phyloP scores from a whole-genome alignment of 202 grass and related monocot genomes.

The Saccharum hybrid region DNA sequence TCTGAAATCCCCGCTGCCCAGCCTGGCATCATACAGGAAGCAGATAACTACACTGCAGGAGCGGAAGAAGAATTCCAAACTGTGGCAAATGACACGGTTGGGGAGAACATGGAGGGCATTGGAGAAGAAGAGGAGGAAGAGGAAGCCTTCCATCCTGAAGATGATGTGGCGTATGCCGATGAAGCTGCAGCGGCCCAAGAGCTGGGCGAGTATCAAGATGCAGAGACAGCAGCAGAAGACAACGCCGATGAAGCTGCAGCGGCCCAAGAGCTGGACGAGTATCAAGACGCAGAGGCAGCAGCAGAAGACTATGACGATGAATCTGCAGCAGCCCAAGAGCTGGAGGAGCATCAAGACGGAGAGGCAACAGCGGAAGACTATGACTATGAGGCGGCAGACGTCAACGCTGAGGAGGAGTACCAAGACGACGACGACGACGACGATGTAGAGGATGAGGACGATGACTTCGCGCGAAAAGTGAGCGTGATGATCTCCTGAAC shows the following conservation, averaged over 20 bases:
- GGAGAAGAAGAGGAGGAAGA: slow-evolving; percentile 42
- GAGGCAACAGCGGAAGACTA: slow-evolving; percentile 50
- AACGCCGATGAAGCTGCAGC: slow-evolving; percentile 8
- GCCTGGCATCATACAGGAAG: slow-evolving; percentile 43
- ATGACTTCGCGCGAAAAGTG: slow-evolving; percentile 64
- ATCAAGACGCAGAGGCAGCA: slow-evolving; percentile 43
- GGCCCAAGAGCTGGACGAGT: slow-evolving; percentile 45
- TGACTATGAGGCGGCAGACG: slow-evolving; percentile 44
- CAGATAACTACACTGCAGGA: slow-evolving; percentile 21
- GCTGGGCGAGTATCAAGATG: slow-evolving; percentile 47
- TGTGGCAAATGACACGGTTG: slow-evolving; percentile 4
- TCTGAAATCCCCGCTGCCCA: slow-evolving; percentile 19
- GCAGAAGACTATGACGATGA: too few relatives aligned
- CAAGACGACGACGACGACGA: slow-evolving; percentile 56
- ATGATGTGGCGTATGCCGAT: slow-evolving; percentile 19
- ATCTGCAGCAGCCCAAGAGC: too few relatives aligned
- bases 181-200: slow-evolving; percentile 40
- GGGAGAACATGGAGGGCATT: slow-evolving; percentile 9
- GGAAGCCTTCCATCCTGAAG: slow-evolving; percentile 43
- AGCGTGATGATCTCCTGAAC: slow-evolving; percentile 61
- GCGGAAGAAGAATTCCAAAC: slow-evolving; percentile 25
- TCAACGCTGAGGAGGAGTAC: slow-evolving; percentile 42
- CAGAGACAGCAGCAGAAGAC: slow-evolving; percentile 47
- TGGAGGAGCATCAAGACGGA: too few relatives aligned
- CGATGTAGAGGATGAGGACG: slow-evolving; percentile 63